phyloP scores from a whole-genome alignment of 2,329 filamentous ascomycete genomes.

The Lecanoromycetidae sp. region DNA sequence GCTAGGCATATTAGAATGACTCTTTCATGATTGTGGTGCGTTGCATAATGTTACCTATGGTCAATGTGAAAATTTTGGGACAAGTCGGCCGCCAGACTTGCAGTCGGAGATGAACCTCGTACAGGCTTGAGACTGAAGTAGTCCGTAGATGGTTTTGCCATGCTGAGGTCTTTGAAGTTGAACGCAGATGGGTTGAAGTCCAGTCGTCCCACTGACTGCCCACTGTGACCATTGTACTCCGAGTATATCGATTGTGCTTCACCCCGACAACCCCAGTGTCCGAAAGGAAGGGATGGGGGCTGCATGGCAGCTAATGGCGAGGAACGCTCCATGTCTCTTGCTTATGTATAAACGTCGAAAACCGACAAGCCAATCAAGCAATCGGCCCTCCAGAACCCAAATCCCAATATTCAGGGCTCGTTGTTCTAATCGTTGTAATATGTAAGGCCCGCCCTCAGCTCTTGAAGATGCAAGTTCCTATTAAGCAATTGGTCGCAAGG shows the following conservation, averaged over 20 bases:
- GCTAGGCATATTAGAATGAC: conserved; percentile 41
- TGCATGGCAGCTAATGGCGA: conserved; percentile 91
- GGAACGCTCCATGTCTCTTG: conserved; percentile 65
- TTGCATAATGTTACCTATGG: conserved; percentile 55
- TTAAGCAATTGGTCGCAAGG: not conserved
- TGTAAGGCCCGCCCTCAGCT: not conserved
- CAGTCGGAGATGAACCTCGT: conserved; percentile 77
- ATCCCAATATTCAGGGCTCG: not conserved
- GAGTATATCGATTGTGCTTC: conserved; percentile 43
- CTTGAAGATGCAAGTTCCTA: conserved; percentile 5
- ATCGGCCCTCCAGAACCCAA: not conserved
- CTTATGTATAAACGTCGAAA: not conserved
- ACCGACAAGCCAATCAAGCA: not conserved
- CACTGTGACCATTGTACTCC: conserved; percentile 37
- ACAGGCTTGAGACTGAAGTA: conserved; percentile 73
- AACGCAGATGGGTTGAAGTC: conserved; percentile 52
- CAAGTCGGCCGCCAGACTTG: conserved; percentile 82
- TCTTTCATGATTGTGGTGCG: conserved; percentile 20
- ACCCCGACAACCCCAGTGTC: conserved; percentile 50
- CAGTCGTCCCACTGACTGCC: conserved; percentile 26
- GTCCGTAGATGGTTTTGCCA: conserved; percentile 56
- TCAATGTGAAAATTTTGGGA: conserved; percentile 97
- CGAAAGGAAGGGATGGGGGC: conserved; percentile 51
- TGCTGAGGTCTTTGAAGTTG: conserved; percentile 64
- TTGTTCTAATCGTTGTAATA: not conserved